Conservation (phyloP, 2,329 filamentous ascomycete genomes). For the Botrytis squamosa region DNA sequence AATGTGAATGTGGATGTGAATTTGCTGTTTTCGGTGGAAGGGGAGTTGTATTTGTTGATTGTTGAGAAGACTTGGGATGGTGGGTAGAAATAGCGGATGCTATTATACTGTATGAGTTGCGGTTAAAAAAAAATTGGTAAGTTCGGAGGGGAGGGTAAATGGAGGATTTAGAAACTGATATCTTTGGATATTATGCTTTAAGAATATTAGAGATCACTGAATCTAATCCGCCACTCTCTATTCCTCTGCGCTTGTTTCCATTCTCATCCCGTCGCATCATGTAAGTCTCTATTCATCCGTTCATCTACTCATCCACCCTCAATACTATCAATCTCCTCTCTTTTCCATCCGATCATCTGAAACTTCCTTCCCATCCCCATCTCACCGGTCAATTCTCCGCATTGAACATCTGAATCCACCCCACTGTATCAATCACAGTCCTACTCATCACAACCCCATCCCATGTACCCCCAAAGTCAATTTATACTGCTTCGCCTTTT, state of each 20-base stretch:
- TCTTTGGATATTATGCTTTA: not conserved
- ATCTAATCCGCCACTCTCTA: not conserved
- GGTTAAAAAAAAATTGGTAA: too few relatives aligned
- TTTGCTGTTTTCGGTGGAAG: too few relatives aligned
- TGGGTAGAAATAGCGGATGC: too few relatives aligned
- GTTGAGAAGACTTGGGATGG: too few relatives aligned
- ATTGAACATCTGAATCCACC: accelerated
- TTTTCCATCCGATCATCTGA: not conserved
- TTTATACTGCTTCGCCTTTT: conserved; percentile 1
- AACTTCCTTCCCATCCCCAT: too few relatives aligned
- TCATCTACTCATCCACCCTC: too few relatives aligned
- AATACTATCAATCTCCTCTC: too few relatives aligned
- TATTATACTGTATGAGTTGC: too few relatives aligned
- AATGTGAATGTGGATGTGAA: too few relatives aligned
- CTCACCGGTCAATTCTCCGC: not conserved
- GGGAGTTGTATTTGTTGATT: too few relatives aligned
- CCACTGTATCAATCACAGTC: not conserved
- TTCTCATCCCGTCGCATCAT: not conserved
- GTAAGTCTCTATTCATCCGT: too few relatives aligned
- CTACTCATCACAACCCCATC: not conserved
- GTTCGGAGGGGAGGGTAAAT: too few relatives aligned
- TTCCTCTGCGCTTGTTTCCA: not conserved
- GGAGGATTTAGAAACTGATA: not conserved
- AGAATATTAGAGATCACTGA: not conserved
- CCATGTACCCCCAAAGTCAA: not conserved